Evolutionary conservation across 1,139 yeast species (phyloP).

Genomic region (Debaryomycetaceae sp.): DNA sequence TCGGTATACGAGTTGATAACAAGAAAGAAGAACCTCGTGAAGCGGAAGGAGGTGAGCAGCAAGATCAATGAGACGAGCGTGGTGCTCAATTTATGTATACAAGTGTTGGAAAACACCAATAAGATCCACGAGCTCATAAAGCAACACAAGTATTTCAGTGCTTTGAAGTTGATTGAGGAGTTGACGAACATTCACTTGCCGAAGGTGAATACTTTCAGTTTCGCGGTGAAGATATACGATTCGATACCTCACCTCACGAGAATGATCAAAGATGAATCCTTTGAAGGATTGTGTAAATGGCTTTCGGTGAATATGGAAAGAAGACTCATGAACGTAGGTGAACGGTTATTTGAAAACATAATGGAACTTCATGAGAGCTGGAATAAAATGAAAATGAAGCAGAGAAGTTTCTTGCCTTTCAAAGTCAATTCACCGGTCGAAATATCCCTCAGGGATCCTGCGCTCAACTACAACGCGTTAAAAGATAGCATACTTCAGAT

Average conservation of each 20-base stretch:
- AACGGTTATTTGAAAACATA: constrained; percentile 52
- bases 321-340: constrained; percentile 60
- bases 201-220: constrained; percentile 70
- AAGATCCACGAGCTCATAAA: constrained; percentile 79
- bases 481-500: constrained; percentile 45
- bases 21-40: constrained; percentile 53
- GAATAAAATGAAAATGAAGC: constrained; percentile 37
- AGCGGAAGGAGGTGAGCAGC: constrained; percentile 53
- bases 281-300: constrained; percentile 70
- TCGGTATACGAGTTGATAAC: constrained; percentile 64
- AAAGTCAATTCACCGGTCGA: constrained; percentile 87
- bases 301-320: constrained; percentile 61
- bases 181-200: constrained; percentile 63
- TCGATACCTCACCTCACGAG: constrained; percentile 76
- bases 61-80: constrained; percentile 63
- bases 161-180: constrained; percentile 79
- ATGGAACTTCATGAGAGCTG: constrained; percentile 56
- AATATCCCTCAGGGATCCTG: constrained; percentile 60
- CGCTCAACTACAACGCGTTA: constrained; percentile 42
- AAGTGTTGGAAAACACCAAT: constrained; percentile 81
- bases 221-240: constrained; percentile 66
- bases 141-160: constrained; percentile 76
- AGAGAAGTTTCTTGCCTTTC: constrained; percentile 48
- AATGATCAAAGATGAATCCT: constrained; percentile 76
- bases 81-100: constrained; percentile 66